Base-by-base conservation (phyloP, 257 asterid genomes). In the Solanum clarkiae region DNA sequence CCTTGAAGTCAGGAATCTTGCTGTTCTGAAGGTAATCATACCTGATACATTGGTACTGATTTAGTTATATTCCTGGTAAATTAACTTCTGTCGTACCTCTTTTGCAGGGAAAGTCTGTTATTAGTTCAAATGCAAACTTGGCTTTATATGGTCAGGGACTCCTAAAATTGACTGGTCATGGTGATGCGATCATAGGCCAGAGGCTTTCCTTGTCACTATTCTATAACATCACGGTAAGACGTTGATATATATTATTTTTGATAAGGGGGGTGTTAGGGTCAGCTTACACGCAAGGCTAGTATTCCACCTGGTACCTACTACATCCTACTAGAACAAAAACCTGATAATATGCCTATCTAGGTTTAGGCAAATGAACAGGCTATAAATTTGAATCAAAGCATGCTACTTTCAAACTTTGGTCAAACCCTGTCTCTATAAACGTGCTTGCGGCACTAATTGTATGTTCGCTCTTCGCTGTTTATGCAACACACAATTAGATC, bases 1-100 rank as follows among this genome's bases (percentile, higher is more conserved):
- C 90, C 95, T 96, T 82, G 99, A 96, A 91, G 97, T 96, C 92
- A 92, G 99, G 90, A 96, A 96, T 91, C 99, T 96, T 85, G 96
- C 87, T 88, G 99, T 96, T 90, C 95, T 96, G 84, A 96, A 90
- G 99, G 99, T 96, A 85, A 88, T 63, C 51, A 79, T 84, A 81
- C 66, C 86, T 72, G 45, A 83, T 79, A 53, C 49, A 53, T 79
- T 4, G 49, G 29, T 29, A 26, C 47, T 29, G 49, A 54, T 54
- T 20, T 79, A 79, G 65, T 26, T 79, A 53, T 29, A 26, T 79
- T 79, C 65, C 47, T 53, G 83, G 49, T 71, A 66, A 17, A 51
- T 49, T 83, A 83, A 20, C 65, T 82, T 44, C 44, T 84, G 81
- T 40, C 83, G 29, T n/a, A 16, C 47, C 63, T 24, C 80, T 68